Conservation (phyloP, 2,329 filamentous ascomycete species). For the Talaromyces rugulosus region DNA sequence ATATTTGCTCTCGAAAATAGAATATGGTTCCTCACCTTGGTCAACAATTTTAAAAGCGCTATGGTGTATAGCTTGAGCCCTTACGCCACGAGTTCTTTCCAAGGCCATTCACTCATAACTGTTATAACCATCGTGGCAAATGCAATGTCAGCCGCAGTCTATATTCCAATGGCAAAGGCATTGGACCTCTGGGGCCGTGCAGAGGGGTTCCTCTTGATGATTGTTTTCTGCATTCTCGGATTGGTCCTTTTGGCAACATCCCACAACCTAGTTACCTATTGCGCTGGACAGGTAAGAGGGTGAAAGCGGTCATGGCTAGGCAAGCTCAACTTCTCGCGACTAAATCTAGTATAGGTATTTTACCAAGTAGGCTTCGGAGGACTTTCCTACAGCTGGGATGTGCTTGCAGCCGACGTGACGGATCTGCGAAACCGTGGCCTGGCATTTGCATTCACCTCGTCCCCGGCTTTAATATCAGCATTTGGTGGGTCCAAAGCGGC, state of each 20-base stretch:
- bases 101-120: constrained; percentile 48
- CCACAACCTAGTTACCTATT: constrained; percentile 55
- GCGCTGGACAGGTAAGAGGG: constrained; percentile 57
- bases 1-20: constrained; percentile 15
- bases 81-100: constrained; percentile 49
- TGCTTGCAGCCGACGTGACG: constrained; percentile 61
- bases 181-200: constrained; percentile 58
- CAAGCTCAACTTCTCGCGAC: constrained; percentile 31
- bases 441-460: constrained; percentile 53
- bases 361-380: constrained; percentile 55
- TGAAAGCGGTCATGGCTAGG: constrained; percentile 53
- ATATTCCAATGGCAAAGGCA: constrained; percentile 58
- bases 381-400: constrained; percentile 51
- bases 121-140: constrained; percentile 50
- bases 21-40: constrained; percentile 23
- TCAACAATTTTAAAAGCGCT: constrained; percentile 30
- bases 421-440: constrained; percentile 55
- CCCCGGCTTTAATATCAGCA: constrained; percentile 44
- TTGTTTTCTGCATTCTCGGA: constrained; percentile 38
- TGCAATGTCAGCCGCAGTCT: constrained; percentile 52
- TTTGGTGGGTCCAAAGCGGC: constrained; percentile 48
- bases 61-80: constrained; percentile 28
- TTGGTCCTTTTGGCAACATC: constrained; percentile 59
- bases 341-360: constrained; percentile 30
- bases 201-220: constrained; percentile 49